Evolutionary conservation across 2,329 filamentous ascomycete species (phyloP), one percentile per base, ranked within the genome.

Genomic region (Venturia oleaginea): DNA sequence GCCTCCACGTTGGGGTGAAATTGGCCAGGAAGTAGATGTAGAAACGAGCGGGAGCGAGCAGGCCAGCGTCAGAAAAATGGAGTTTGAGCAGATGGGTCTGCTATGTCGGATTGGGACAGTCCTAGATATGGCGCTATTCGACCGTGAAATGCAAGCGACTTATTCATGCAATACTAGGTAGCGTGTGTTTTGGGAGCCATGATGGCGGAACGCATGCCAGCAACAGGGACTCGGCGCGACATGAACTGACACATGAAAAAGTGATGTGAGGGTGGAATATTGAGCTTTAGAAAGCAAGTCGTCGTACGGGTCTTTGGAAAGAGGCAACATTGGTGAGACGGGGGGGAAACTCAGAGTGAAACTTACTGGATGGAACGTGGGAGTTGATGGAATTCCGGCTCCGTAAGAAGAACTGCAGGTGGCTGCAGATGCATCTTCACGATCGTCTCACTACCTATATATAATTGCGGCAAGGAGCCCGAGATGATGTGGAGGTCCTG

Each of bases 341-440:
- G 5, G 5, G 15, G 6, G 46, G 48, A 17, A 54, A 54, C 24
- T 24, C 10, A 54, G 15, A 30, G 61, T 27, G 32, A 22, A n/a
- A 64, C 62, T 57, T 42, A 64, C 62, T 64, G 62, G 19, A 64
- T 24, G 22, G 46, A 64, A 13, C 24, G 24, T 6, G 62, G 62
- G 1, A 64, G 48, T 37, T 57, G 48, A 24, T 27, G n/a, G 37
- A 57, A 64, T 17, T 64, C 62, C 7, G 30, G n/a, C 22, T 64
- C 61, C 15, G 40, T 38, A 32, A 59, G 38, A 19, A 62, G 32
- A 6, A 34, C 51, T 34, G 51, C 51, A 32, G 27, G 27, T 32
- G 51, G 51, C 51, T 57, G 51, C 51, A 57, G 27, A 34, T 34
- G 51, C 51, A 57, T 57, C 51, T 57, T 57, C 51, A 34, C 51